A percentile compares a stretch with the other conserved stretches of the same genome.
These are phyloP conservation scores for Laguncularia racemosa DNA, from an alignment of 345 rosid genomes.

Conservation along the genomic window DNA sequence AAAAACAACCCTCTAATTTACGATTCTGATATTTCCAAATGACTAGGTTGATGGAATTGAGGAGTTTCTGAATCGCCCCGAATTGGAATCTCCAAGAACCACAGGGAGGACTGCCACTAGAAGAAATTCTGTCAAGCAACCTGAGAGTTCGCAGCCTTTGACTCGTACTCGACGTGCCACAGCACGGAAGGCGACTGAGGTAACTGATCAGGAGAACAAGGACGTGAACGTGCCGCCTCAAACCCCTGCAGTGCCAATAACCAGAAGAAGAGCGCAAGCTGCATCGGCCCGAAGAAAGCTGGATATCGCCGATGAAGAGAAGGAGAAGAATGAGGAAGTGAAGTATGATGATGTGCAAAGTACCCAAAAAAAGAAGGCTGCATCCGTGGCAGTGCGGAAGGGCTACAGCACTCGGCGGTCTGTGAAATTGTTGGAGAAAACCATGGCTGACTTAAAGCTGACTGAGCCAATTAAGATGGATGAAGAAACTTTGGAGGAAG, in stretches of 20 bases:
- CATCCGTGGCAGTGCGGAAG: slow-evolving; percentile 21
- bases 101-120: slow-evolving; percentile 45
- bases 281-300: slow-evolving; percentile 16
- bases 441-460: slow-evolving; percentile 45
- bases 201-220: slow-evolving; percentile 35
- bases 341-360: slow-evolving; percentile 2
- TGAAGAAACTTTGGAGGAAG: slow-evolving; percentile 14
- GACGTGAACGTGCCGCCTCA: slow-evolving; percentile 11
- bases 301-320: slow-evolving; percentile 7
- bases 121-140: slow-evolving; percentile 32
- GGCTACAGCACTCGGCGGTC: slow-evolving; percentile 65
- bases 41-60: slow-evolving; percentile 77
- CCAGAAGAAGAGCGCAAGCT: slow-evolving; percentile 29
- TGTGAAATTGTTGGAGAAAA: slow-evolving; percentile 56
- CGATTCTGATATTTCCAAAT: slow-evolving; percentile 2
- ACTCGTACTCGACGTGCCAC: slow-evolving; percentile 35
- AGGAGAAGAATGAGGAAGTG: slow-evolving; percentile 6
- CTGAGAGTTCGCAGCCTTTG: slow-evolving; percentile 26
- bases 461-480: slow-evolving; percentile 22
- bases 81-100: slow-evolving; percentile 23
- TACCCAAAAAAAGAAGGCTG: slow-evolving; percentile 10
- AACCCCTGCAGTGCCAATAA: slow-evolving; percentile 28
- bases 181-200: slow-evolving; percentile 26
- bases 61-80: slow-evolving; percentile 35
- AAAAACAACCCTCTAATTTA: not conserved